Conservation (phyloP, 2,329 filamentous ascomycete species). For the Didymella pinodella region DNA sequence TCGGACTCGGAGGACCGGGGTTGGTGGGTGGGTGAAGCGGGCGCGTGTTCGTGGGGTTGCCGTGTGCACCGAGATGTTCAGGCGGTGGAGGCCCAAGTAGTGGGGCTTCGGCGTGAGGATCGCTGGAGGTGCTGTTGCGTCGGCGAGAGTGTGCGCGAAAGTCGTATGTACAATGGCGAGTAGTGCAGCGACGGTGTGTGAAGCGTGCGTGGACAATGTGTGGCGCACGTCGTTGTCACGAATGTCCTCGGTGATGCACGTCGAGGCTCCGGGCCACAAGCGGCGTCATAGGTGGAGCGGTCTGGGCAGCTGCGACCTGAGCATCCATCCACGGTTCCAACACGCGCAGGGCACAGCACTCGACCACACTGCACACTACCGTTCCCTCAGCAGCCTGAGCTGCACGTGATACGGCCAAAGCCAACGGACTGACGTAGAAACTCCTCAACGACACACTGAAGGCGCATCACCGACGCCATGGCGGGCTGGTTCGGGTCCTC, state of each 20-base stretch:
- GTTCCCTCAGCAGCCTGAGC: not conserved
- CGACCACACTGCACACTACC: not conserved
- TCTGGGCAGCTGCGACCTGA: conserved; percentile 13
- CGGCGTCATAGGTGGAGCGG: conserved; percentile 4
- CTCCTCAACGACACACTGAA: not conserved
- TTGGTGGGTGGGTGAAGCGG: conserved; percentile 15
- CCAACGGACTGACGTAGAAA: not conserved
- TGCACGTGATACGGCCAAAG: not conserved
- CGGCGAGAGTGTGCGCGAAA: conserved; percentile 5
- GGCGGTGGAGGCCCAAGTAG: conserved; percentile 15
- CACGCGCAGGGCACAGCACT: conserved; percentile 1
- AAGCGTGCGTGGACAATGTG: conserved; percentile 6
- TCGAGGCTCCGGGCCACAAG: conserved; percentile 6
- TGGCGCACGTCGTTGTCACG: conserved; percentile 9
- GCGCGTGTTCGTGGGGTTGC: conserved; percentile 17
- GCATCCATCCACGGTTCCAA: not conserved
- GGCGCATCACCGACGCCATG: conserved; percentile 63
- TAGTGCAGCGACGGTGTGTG: not conserved
- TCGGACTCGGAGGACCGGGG: conserved; percentile 20
- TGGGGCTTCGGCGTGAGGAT: not conserved
- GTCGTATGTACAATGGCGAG: not conserved
- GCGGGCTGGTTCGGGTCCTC: conserved; percentile 91
- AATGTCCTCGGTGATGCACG: conserved; percentile 12
- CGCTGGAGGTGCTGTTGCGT: not conserved
- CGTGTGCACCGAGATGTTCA: conserved; percentile 10